A percentile compares a stretch with the other conserved stretches of the same genome.
These are phyloP conservation scores for Cucumis melo DNA, from an alignment of 306 rosid genomes.

Conservation along the genomic window DNA sequence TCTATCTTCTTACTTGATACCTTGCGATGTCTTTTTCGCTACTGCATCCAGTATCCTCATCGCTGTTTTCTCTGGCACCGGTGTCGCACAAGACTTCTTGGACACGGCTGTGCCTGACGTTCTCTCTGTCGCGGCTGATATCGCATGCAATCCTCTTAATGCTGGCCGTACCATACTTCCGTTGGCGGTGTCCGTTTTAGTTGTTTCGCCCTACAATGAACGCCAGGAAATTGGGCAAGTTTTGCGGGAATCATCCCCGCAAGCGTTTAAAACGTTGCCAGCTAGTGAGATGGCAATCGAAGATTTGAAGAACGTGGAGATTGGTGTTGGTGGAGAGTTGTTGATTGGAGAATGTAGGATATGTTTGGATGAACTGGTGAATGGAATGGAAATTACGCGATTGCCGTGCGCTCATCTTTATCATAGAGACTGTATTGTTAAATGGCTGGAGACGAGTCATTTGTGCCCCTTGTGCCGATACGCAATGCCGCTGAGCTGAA, in stretches of 20 bases:
- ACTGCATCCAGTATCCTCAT: background rate
- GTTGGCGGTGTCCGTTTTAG: conserved; percentile 11
- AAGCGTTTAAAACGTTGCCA: conserved; percentile 6
- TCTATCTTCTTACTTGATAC: conserved; percentile 9
- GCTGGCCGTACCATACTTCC: background rate
- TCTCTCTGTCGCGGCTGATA: conserved; percentile 1
- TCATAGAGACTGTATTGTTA: conserved; percentile 24
- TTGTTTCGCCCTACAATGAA: conserved; percentile 16
- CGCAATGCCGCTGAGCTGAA: conserved; percentile 13
- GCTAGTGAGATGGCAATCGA: conserved; percentile 10
- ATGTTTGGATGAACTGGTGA: conserved; percentile 22
- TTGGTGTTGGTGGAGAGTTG: background rate
- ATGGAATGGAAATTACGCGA: conserved; percentile 11
- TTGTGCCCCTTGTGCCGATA: conserved; percentile 23
- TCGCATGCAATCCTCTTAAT: background rate
- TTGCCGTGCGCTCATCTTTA: conserved; percentile 24
- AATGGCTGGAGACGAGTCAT: conserved; percentile 17
- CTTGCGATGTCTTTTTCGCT: conserved; percentile 12
- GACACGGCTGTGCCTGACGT: conserved; percentile 8
- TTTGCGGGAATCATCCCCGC: conserved; percentile 10
- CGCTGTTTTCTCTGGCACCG: conserved; percentile 8
- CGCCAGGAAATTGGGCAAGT: conserved; percentile 15
- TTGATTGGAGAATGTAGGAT: conserved; percentile 11
- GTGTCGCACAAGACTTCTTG: conserved; percentile 13
- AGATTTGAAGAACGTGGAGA: conserved; percentile 9